Evolutionary conservation across 306 rosid species (phyloP), one percentile per base, ranked within the genome.

Genomic region (Carpinus viminea): DNA sequence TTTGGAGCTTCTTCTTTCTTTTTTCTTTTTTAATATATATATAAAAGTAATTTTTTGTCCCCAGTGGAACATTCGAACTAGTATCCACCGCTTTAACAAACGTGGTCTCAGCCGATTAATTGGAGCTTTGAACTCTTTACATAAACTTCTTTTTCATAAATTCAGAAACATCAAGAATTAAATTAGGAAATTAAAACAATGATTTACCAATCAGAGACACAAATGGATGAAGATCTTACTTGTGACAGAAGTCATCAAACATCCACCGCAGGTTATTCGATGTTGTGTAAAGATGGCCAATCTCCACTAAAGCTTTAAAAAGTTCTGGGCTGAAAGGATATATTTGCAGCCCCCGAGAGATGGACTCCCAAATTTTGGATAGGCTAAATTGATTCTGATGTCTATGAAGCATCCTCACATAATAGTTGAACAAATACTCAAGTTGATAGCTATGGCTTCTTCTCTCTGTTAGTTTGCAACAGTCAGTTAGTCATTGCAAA

Each of bases 301-400:
- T 85, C 86, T 91, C 89, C 78, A 92, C 81, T 53, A 90, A 74
- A 83, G 89, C 88, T 74, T 82, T 84, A 73, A 84, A 85, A 78
- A 95, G 95, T 82, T 92, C 97, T 4, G 92, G 90, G 76, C 87
- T 91, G 86, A 82, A 90, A 16, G 98, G 97, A 86, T 86, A 95
- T 57, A 90, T 79, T 75, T 90, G 96, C 86, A 95, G 87, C 76
- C 98, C 98, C 81, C 85, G 93, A 79, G 82, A 84, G 76, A 88
- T 77, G 76, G 88, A 85, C 76, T 92, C 92, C 97, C 93, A 90
- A 74, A 92, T 90, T 79, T 92, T 95, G 55, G 86, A 70, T 72
- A 86, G 89, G 83, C 80, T 79, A 28, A 78, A 83, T 69, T 85
- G 87, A 70, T 69, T 85, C 72, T 81, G 89, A 84, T 92, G 91